These are phyloP conservation scores for Candida buenavistaensis DNA, from an alignment of 1,139 yeast genomes.

Conservation along the genomic window DNA sequence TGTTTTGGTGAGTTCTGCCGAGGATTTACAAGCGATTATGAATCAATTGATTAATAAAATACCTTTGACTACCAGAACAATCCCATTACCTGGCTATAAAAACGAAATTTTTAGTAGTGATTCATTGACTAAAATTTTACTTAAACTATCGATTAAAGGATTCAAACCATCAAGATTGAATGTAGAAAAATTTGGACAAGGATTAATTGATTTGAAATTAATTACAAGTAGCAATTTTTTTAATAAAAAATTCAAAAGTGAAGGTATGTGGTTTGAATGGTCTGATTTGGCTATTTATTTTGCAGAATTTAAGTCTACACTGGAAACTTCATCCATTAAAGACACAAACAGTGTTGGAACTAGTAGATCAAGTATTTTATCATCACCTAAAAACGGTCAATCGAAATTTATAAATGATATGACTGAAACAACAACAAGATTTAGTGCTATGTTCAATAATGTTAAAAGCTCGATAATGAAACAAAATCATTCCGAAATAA, in stretches of 20 bases:
- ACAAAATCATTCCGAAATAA: slow-evolving; percentile 31
- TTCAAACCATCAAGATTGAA: slow-evolving; percentile 40
- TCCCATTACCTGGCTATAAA: slow-evolving; percentile 44
- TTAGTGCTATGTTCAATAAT: slow-evolving; percentile 32
- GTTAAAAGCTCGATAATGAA: slow-evolving; percentile 33
- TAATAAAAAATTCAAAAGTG: slow-evolving; percentile 40
- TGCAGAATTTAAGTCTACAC: slow-evolving; percentile 15
- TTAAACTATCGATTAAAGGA: slow-evolving; percentile 30
- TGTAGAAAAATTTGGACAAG: slow-evolving; percentile 46
- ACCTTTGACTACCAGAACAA: slow-evolving; percentile 30
- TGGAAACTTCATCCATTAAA: slow-evolving; percentile 6
- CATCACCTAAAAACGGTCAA: slow-evolving; percentile 2
- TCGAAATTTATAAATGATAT: slow-evolving; percentile 24
- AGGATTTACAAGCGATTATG: slow-evolving; percentile 26
- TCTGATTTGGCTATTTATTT: slow-evolving; percentile 32
- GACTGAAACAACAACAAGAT: slow-evolving; percentile 29
- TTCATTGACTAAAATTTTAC: slow-evolving; percentile 32
- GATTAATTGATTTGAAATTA: slow-evolving; percentile 36
- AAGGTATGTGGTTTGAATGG: slow-evolving; percentile 52
- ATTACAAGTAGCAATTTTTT: slow-evolving; percentile 36
- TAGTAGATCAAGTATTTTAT: slow-evolving; percentile 3
- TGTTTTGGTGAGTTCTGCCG: slow-evolving; percentile 17
- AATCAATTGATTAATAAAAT: slow-evolving; percentile 25
- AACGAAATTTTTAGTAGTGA: slow-evolving; percentile 44
- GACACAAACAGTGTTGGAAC: background rate